A percentile compares a stretch with the other conserved stretches of the same genome.
These are phyloP conservation scores for Leishmania gerbilli DNA, from an alignment of 208 protist genomes.

Conservation along the genomic window DNA sequence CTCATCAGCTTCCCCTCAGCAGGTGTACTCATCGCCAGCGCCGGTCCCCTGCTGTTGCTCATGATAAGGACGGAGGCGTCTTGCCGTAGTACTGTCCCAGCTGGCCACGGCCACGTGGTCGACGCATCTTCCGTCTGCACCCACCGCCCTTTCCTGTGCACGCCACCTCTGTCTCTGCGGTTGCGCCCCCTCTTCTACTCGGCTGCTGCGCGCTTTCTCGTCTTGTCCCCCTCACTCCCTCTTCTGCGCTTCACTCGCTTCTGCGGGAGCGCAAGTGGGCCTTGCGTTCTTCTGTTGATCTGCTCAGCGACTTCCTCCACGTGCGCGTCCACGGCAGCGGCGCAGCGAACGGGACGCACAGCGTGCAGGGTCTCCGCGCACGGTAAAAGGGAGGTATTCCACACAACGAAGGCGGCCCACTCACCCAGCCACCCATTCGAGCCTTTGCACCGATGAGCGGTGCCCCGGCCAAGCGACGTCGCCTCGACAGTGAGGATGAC, in stretches of 20 bases:
- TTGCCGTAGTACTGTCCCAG: too few species aligned
- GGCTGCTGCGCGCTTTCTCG: not conserved
- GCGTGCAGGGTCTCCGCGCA: not conserved
- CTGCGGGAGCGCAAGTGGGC: not conserved
- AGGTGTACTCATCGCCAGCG: not conserved
- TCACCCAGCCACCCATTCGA: too few species aligned
- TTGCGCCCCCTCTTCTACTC: not conserved
- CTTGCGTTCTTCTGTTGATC: not conserved
- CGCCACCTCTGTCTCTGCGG: not conserved
- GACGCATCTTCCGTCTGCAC: not conserved
- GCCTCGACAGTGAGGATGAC: conserved; percentile 82
- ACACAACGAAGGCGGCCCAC: not conserved
- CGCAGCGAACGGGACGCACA: not conserved
- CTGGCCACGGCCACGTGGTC: not conserved
- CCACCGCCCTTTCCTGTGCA: too few species aligned
- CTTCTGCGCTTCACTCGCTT: not conserved
- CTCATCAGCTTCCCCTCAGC: not conserved
- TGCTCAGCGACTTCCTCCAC: not conserved
- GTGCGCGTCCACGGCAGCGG: too few species aligned
- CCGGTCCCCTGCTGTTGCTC: not conserved
- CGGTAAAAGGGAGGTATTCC: not conserved
- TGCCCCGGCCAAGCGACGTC: conserved; percentile 19
- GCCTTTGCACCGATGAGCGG: not conserved
- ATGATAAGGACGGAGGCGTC: not conserved
- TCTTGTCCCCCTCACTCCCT: not conserved